phyloP scores from a whole-genome alignment of 208 protist genomes.

The Leishmania guyanensis region DNA sequence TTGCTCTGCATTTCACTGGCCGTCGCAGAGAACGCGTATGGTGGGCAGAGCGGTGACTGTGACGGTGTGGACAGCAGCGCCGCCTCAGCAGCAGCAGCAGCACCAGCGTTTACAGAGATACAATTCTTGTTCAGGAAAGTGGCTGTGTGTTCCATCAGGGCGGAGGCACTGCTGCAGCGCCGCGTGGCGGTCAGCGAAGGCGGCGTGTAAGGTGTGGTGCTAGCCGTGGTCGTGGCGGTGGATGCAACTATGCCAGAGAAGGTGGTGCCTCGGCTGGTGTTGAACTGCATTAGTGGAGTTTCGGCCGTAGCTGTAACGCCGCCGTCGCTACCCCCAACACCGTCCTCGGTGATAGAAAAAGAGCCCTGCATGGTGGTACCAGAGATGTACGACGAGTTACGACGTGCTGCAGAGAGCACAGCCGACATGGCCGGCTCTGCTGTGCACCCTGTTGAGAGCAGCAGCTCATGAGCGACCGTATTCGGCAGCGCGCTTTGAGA shows the following conservation, averaged over 20 bases:
- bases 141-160: neutral
- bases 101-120: neutral
- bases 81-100: neutral
- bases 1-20: neutral
- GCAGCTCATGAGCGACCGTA: neutral
- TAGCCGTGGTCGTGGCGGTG: neutral
- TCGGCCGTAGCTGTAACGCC: slow-evolving; percentile 2
- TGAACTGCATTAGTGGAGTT: neutral
- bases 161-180: neutral
- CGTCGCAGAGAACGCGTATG: neutral
- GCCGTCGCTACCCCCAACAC: slow-evolving; percentile 1
- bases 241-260: neutral
- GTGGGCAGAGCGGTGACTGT: neutral
- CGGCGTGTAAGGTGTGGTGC: neutral
- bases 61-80: neutral
- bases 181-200: neutral
- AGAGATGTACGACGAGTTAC: neutral
- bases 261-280: neutral
- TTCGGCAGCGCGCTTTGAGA: neutral
- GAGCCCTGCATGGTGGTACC: neutral
- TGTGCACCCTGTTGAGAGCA: neutral
- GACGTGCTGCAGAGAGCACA: neutral
- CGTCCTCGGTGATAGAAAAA: neutral
- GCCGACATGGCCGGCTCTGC: neutral
- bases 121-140: neutral